Base-by-base conservation (phyloP, 306 rosid genomes). In the Arachis stenosperma region DNA sequence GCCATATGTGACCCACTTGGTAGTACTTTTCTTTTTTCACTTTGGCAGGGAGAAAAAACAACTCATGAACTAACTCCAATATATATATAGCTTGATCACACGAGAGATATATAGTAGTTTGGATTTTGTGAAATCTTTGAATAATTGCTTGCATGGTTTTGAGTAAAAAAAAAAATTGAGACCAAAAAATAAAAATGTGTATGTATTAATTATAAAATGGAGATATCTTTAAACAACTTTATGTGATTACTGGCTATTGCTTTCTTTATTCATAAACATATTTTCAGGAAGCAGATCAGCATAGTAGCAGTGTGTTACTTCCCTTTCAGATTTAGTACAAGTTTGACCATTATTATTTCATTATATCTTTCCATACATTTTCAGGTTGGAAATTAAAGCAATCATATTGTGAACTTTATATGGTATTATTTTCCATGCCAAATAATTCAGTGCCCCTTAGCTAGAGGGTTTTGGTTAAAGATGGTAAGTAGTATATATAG, bases 331-430 rank as follows among this genome's bases (percentile, higher is more conserved):
- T 33, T 33, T 10, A 37, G 47, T 11, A 56, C 60, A 30, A n/a
- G 66, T 44, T 43, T 33, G 17, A 59, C 44, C 33, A 33, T 33
- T 33, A 33, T 33, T 33, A 33, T 5, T 30, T 59, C 75, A 65
- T 42, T 50, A 29, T 50, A 11, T 30, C 48, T 69, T 29, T 7
- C 14, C 4, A 46, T 12, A 5, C n/a, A 8, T 78, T 40, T 65
- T 58, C 41, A 12, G 69, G 13, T 8, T 60, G 70, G 57, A 59
- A 60, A 40, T 40, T 40, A 40, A 76, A 68, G 39, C 70, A 39
- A 60, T 37, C 12, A 7, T 58, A 30, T 22, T 22, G 27, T 22
- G 27, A 22, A 22, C 27, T 62, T 11, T 11, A 22, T 13, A 39
- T 48, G 27, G 5, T 22, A 48, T 29, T 43, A 44, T 8, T 36